Conservation (phyloP, 2,329 filamentous ascomycete species). For the Neoarthrinium moseri region DNA sequence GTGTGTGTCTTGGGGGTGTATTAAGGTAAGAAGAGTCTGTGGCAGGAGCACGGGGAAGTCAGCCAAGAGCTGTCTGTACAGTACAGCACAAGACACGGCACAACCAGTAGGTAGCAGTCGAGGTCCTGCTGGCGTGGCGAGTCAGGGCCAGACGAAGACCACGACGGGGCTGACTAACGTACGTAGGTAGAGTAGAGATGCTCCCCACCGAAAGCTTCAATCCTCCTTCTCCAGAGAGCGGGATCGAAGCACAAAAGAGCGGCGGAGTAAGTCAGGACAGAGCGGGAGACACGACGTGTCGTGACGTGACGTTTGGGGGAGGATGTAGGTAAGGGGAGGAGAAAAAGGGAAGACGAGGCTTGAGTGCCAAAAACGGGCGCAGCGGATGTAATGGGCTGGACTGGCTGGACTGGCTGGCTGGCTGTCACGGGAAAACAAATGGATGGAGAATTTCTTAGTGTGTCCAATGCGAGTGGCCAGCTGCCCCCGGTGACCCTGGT, state of each 20-base stretch:
- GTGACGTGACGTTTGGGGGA: constrained; percentile 13
- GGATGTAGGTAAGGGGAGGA: constrained; percentile 11
- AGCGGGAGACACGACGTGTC: constrained; percentile 4
- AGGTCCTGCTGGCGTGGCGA: not conserved
- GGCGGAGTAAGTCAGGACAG: constrained; percentile 47
- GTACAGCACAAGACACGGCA: too few relatives aligned
- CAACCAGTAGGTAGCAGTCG: too few relatives aligned
- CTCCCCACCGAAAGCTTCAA: constrained; percentile 26
- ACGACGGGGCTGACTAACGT: too few relatives aligned
- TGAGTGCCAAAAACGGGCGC: too few relatives aligned
- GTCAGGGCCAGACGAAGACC: constrained; percentile 10
- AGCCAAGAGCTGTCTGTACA: too few relatives aligned
- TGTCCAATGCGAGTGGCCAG: too few relatives aligned
- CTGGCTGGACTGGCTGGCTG: not conserved
- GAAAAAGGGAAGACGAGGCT: constrained; percentile 14
- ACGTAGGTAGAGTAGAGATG: constrained; percentile 15
- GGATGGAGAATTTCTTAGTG: too few relatives aligned
- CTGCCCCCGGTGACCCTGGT: too few relatives aligned
- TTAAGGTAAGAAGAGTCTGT: not conserved
- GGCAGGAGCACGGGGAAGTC: too few relatives aligned
- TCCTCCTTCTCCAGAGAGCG: constrained; percentile 19
- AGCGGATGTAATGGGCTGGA: too few relatives aligned
- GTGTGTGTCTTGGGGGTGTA: not conserved
- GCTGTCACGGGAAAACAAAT: not conserved
- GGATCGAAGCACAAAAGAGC: constrained; percentile 35